A percentile compares a stretch with the other conserved stretches of the same genome.
These are phyloP conservation scores for Chlamydomonas sp. DNA, from an alignment of 139 green algal genomes.

Conservation along the genomic window DNA sequence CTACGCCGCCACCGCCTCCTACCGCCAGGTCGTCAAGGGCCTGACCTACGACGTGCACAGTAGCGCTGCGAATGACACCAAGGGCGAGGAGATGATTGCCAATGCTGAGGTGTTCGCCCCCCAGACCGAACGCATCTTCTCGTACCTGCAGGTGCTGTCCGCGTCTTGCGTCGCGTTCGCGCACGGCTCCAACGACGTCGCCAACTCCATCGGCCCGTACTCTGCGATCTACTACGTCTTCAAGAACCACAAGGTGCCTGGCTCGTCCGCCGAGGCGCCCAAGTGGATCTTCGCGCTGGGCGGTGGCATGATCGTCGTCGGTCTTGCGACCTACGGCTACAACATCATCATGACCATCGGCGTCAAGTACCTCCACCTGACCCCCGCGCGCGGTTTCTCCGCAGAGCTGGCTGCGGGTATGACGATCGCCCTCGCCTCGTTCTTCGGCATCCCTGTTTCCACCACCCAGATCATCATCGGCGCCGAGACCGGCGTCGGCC, in stretches of 20 bases:
- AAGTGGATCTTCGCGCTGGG: slow-evolving; percentile 57
- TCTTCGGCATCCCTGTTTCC: slow-evolving; percentile 33
- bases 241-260: slow-evolving; percentile 31
- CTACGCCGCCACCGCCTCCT: background rate
- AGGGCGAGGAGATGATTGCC: slow-evolving; percentile 17
- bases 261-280: background rate
- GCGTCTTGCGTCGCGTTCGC: slow-evolving; percentile 75
- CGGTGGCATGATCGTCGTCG: slow-evolving; percentile 69
- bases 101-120: slow-evolving; percentile 51
- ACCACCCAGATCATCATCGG: slow-evolving; percentile 33
- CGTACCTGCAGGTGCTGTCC: slow-evolving; percentile 75
- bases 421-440: slow-evolving; percentile 28
- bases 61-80: background rate
- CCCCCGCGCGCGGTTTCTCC: slow-evolving; percentile 20
- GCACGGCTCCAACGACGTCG: slow-evolving; percentile 72
- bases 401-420: slow-evolving; percentile 32
- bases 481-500: slow-evolving; percentile 19
- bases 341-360: slow-evolving; percentile 26
- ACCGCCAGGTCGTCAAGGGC: background rate
- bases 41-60: slow-evolving; percentile 17
- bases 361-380: slow-evolving; percentile 13
- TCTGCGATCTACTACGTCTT: slow-evolving; percentile 53
- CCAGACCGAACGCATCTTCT: slow-evolving; percentile 52
- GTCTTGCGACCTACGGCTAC: slow-evolving; percentile 63
- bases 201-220: slow-evolving; percentile 70